Evolutionary conservation across 169 alveolate genomes (phyloP), one percentile per base, ranked within the genome.

Genomic region (Plasmodium billcollinsi): DNA sequence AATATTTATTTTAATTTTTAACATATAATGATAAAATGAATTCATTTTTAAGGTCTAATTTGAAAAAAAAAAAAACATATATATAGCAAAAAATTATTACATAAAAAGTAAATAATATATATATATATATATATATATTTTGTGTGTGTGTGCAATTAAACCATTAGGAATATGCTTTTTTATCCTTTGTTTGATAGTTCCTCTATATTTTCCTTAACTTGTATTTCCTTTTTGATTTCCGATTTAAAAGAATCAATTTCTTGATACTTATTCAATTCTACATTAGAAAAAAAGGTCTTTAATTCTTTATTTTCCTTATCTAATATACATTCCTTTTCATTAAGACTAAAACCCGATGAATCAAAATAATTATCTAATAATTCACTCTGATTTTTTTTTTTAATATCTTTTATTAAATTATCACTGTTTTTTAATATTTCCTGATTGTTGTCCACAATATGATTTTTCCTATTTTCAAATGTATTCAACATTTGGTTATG

Each of bases 221-320:
- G 73, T 21, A 33, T 49, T 58, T 56, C 45, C 62, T 12, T 24
- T 15, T 8, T 8, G 15, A 11, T 20, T n/a, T 74, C 69, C 1
- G 58, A 9, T 3, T 29, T 63, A 33, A 45, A 29, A 52, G 49
- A 14, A 12, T 47, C 50, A 65, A 56, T 11, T 39, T 52, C 47
- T 24, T 49, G 52, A 26, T 12, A 18, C 12, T 45, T 50, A 20
- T 56, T n/a, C 54, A 59, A 20, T n/a, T 65, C 50, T 63, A 33
- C 49, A 24, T 76, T 76, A 14, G 73, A 43, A 26, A 76, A 76
- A 76, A 76, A 76, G 4, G 89, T 70, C 50, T n/a, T 58, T 12
- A 49, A 56, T 3, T 39, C 14, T 9, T 65, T 65, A 47, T 66
- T 58, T 39, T 58, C 89, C 26, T 15, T 33, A 9, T 47, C n/a